Percentiles rank a stretch among this genome's conserved stretches.
Conservation (phyloP, 139 green algal species). For the Picochlorum sp. region DNA sequence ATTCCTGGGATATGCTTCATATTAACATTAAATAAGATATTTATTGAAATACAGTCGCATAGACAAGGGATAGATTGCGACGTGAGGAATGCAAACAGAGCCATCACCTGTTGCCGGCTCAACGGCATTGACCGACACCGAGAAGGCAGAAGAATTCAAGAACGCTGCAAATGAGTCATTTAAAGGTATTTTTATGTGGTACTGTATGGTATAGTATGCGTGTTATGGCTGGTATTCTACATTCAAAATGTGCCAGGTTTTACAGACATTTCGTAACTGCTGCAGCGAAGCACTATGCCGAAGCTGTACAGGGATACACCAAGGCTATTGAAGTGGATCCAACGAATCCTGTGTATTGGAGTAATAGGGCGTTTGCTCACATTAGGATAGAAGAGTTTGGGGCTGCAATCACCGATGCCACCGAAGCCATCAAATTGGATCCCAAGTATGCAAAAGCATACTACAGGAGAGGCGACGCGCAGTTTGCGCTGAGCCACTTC, state of each 20-base stretch:
- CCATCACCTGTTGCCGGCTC: background rate
- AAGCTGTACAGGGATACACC: conserved; percentile 73
- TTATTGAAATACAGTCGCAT: no score
- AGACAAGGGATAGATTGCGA: no score
- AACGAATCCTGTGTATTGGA: conserved; percentile 62
- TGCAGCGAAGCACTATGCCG: conserved; percentile 73
- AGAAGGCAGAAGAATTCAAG: conserved; percentile 23
- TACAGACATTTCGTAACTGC: background rate
- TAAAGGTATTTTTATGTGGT: conserved; percentile 41
- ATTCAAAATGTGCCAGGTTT: background rate
- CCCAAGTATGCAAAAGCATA: conserved; percentile 86
- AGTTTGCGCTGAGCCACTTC: conserved; percentile 78
- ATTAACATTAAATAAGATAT: no score
- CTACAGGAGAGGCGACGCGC: conserved; percentile 83
- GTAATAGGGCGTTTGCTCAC: conserved; percentile 84
- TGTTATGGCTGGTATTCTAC: background rate
- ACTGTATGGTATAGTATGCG: background rate
- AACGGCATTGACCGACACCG: background rate
- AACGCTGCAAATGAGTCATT: conserved; percentile 29
- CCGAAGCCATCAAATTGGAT: conserved; percentile 71
- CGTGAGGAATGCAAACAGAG: background rate
- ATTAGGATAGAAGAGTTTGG: conserved; percentile 86
- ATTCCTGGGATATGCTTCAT: no score
- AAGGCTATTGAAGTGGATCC: conserved; percentile 66
- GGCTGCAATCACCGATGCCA: conserved; percentile 78